Conservation (phyloP, 306 rosid species). For the Morella rubra region DNA sequence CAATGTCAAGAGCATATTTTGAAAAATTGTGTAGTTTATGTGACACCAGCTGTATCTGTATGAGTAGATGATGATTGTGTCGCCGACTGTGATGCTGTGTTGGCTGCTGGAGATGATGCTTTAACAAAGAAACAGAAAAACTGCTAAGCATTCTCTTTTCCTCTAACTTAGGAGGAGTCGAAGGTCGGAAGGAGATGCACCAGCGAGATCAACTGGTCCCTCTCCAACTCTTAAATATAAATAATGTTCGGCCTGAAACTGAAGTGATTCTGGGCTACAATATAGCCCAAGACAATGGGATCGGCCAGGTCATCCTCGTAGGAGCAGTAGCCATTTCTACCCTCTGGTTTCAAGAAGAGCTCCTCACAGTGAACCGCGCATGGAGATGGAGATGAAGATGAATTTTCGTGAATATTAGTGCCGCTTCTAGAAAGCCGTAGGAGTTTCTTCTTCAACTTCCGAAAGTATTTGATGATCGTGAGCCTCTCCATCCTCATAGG, state of each 20-base stretch:
- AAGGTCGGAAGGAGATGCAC: background rate
- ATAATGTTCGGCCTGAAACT: conserved; percentile 32
- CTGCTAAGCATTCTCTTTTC: no score
- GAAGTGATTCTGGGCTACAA: conserved; percentile 40
- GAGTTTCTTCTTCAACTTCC: conserved; percentile 37
- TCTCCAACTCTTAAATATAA: conserved; percentile 16
- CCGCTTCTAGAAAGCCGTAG: conserved; percentile 5
- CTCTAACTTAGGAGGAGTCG: background rate
- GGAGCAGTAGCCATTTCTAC: background rate
- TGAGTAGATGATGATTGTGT: no score
- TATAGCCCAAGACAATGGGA: conserved; percentile 27
- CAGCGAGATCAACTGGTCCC: background rate
- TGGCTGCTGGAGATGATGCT: no score
- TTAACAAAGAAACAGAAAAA: no score
- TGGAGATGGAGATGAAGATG: background rate
- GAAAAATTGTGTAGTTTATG: no score
- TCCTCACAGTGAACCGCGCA: conserved; percentile 33
- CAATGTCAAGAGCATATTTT: no score
- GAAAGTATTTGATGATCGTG: conserved; percentile 9
- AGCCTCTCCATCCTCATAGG: conserved; percentile 20
- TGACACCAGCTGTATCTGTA: no score
- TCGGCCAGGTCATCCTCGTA: background rate
- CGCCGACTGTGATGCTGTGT: no score
- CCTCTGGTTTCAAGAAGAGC: conserved; percentile 30
- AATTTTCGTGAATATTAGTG: background rate